Evolutionary conservation across 1,284 basidiomycete species (phyloP).

Genomic region (Irpex sp.): DNA sequence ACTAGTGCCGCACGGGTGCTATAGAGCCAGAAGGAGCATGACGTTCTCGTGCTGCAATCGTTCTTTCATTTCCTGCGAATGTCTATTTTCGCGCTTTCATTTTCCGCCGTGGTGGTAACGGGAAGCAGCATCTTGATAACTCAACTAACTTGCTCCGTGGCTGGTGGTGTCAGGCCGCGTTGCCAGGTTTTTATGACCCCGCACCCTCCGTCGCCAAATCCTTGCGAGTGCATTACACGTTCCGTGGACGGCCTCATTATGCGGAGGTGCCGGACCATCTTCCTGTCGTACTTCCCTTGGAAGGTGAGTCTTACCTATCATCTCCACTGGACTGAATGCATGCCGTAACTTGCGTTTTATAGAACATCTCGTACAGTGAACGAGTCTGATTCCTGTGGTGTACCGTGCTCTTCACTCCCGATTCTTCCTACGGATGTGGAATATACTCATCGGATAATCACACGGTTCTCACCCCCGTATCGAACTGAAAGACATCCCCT

Average conservation of each 20-base stretch:
- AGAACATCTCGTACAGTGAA: constrained; percentile 7
- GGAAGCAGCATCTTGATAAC: neutral
- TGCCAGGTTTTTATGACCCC: constrained; percentile 78
- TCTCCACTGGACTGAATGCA: neutral
- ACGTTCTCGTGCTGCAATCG: neutral
- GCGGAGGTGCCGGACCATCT: constrained; percentile 71
- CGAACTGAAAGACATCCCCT: neutral
- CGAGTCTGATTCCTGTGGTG: neutral
- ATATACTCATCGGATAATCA: neutral
- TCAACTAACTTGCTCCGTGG: constrained; percentile 15
- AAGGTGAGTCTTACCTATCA: constrained; percentile 45
- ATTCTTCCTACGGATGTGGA: neutral
- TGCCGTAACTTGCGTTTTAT: neutral
- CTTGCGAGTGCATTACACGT: constrained; percentile 73
- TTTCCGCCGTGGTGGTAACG: constrained; percentile 2
- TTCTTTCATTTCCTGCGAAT: neutral
- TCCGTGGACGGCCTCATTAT: constrained; percentile 73
- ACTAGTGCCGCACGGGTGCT: neutral
- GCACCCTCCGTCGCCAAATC: constrained; percentile 64
- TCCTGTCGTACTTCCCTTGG: constrained; percentile 73
- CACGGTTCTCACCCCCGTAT: neutral
- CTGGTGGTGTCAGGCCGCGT: constrained; percentile 41
- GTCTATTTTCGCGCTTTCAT: neutral
- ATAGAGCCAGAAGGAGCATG: neutral
- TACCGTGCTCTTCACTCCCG: neutral